Base-by-base conservation (phyloP, 176 grass and related monocot species). In the Aegilops longissima region DNA sequence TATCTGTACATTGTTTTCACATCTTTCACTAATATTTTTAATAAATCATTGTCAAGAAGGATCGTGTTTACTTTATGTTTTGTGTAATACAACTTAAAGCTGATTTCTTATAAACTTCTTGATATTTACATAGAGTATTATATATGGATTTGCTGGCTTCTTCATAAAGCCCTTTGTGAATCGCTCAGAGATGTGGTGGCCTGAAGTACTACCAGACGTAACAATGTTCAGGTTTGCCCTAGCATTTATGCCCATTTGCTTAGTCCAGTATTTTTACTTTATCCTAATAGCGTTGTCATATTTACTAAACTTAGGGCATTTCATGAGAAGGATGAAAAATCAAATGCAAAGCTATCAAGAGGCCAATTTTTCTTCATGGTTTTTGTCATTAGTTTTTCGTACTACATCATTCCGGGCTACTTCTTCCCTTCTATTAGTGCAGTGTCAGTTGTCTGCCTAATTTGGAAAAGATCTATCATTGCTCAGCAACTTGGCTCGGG, bases 401-500 rank as follows among this genome's bases (percentile, higher is more conserved):
- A 83, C 66, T 83, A 72, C 52, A 35, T 72, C 29, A 30, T 83
- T 27, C 66, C 80, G 1, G 14, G 66, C 27, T 72, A 35, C 45
- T 71, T 83, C 66, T 83, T 83, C 8, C 66, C 80, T 70, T 83
- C 66, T 30, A n/a, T 83, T 21, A 71, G 65, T 12, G 9, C 80
- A 7, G 2, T 72, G 38, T 59, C 45, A 20, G 20, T 69, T 51
- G 27, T 61, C 10, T 83, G 66, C 20, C n/a, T 20, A 51, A 58
- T 83, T 17, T 72, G 80, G 80, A 83, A 83, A 54, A 66, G 36
- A 16, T 59, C 80, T n/a, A 31, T 83, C n/a, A 38, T 21, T 23
- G 17, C 66, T 7, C 80, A 72, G 35, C 64, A 83, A 83, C 64
- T 83, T 71, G 80, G 80, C 45, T 83, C 80, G 38, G 66, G 66